Evolutionary conservation across 805 yeast genomes (phyloP).

Genomic region (Ogataea dorogensis): DNA sequence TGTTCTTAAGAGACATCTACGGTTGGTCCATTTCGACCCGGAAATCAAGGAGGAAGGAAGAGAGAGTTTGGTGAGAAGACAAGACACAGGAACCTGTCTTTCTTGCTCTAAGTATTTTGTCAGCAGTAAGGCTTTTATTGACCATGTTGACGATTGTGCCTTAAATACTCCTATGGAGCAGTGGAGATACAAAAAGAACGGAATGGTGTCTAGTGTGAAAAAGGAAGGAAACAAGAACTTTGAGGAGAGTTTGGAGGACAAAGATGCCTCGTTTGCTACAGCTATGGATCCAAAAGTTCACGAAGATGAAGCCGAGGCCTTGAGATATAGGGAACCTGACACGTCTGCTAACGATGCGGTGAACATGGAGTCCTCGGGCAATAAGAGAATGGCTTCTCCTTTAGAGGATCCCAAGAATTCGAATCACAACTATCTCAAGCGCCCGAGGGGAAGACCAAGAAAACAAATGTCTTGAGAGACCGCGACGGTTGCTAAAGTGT

Average conservation of each 20-base stretch:
- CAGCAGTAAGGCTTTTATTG: slow-evolving; percentile 54
- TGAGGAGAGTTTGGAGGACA: slow-evolving; percentile 11
- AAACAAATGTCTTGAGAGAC: slow-evolving; percentile 16
- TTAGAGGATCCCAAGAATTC: slow-evolving; percentile 5
- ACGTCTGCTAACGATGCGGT: slow-evolving; percentile 5
- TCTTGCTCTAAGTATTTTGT: slow-evolving; percentile 59
- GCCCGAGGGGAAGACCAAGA: slow-evolving; percentile 30
- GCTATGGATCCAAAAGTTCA: slow-evolving; percentile 4
- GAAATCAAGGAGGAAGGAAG: slow-evolving; percentile 28
- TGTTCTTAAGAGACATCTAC: slow-evolving; percentile 69
- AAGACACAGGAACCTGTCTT: slow-evolving; percentile 68
- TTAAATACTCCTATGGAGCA: slow-evolving; percentile 33
- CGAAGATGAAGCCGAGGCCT: slow-evolving; percentile 3
- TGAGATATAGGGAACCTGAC: slow-evolving; percentile 7
- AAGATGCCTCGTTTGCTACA: slow-evolving; percentile 5
- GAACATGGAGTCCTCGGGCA: slow-evolving; percentile 6
- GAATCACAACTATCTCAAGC: slow-evolving; percentile 21
- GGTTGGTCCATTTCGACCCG: slow-evolving; percentile 64
- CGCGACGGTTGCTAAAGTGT: background rate
- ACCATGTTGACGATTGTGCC: slow-evolving; percentile 67
- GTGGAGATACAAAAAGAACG: slow-evolving; percentile 35
- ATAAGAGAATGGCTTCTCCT: slow-evolving; percentile 12
- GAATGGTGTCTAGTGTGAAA: slow-evolving; percentile 29
- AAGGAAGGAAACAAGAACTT: slow-evolving; percentile 23
- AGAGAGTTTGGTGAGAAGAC: slow-evolving; percentile 32